Percentiles rank a stretch among this genome's conserved stretches.
phyloP scores from a whole-genome alignment of 2,329 filamentous ascomycete genomes.

The Ophiostoma himal-ulmi region DNA sequence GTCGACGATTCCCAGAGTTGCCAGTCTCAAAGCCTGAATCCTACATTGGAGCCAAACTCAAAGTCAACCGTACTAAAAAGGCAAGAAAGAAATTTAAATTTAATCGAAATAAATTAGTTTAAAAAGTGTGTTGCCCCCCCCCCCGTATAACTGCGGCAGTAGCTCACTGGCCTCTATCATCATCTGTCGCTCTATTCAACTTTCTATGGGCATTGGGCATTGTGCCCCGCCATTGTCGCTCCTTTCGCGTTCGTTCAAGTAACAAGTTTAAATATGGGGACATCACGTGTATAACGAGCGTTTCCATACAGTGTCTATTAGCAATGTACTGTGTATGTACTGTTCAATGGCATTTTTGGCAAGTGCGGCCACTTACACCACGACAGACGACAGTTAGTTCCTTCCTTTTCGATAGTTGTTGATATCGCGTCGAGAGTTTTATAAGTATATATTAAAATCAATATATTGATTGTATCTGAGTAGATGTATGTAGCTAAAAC shows the following conservation, averaged over 20 bases:
- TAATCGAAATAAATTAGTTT: conserved; percentile 4
- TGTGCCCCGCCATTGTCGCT: conserved; percentile 12
- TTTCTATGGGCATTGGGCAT: not conserved
- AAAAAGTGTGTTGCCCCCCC: not conserved
- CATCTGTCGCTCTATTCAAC: not conserved
- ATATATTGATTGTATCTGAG: not conserved
- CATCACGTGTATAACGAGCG: not conserved
- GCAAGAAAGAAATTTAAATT: conserved; percentile 5
- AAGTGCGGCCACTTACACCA: conserved; percentile 14
- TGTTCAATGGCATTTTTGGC: not conserved
- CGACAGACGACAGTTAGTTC: not conserved
- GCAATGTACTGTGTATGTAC: not conserved
- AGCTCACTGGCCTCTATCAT: not conserved
- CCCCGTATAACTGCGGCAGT: not conserved
- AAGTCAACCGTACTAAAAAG: not conserved
- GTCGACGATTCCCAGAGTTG: not conserved
- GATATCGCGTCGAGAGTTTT: too few relatives aligned
- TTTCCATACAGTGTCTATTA: not conserved
- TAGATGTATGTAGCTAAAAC: too few relatives aligned
- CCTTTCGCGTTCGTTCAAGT: not conserved
- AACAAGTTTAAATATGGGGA: not conserved
- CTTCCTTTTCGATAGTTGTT: not conserved
- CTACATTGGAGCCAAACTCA: not conserved
- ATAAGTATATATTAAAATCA: not conserved
- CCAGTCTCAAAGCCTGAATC: not conserved